A percentile compares a stretch with the other conserved stretches of the same genome.
Conservation (phyloP, 306 rosid genomes). For the Prunus davidiana region DNA sequence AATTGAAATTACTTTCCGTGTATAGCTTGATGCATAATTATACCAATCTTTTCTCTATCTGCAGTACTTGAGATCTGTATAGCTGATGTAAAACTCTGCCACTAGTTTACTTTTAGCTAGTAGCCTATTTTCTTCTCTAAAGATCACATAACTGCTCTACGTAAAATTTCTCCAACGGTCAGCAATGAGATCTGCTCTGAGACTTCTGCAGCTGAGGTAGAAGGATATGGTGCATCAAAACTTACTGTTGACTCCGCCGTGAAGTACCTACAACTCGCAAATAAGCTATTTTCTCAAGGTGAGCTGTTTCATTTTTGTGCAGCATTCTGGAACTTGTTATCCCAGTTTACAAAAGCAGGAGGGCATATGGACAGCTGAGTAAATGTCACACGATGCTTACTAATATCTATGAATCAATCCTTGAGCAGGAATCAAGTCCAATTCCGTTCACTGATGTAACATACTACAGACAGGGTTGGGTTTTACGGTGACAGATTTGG, state of each 20-base stretch:
- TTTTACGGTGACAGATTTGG: conserved; percentile 32
- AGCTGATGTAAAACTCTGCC: neutral
- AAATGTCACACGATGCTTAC: conserved; percentile 92
- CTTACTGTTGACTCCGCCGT: conserved; percentile 94
- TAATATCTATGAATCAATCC: conserved; percentile 78
- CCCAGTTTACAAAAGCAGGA: conserved; percentile 92
- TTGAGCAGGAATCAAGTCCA: conserved; percentile 96
- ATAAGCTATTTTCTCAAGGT: conserved; percentile 93
- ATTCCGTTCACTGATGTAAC: conserved; percentile 96
- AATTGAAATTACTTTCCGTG: neutral
- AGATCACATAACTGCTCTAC: conserved; percentile 84
- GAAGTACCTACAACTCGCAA: conserved; percentile 93
- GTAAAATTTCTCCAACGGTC: conserved; percentile 94
- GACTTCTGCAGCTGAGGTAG: conserved; percentile 97
- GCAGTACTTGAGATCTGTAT: no score
- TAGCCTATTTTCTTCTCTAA: conserved; percentile 33
- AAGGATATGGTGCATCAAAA: conserved; percentile 97
- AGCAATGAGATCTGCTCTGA: conserved; percentile 92
- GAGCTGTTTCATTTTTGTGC: conserved; percentile 96
- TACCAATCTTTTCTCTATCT: no score
- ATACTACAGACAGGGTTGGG: conserved; percentile 76
- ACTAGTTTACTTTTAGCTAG: neutral
- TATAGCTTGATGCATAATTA: neutral
- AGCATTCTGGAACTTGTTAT: conserved; percentile 91
- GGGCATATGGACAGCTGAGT: conserved; percentile 86